Base-by-base conservation (phyloP, 306 rosid species). In the Dicorynia guianensis region DNA sequence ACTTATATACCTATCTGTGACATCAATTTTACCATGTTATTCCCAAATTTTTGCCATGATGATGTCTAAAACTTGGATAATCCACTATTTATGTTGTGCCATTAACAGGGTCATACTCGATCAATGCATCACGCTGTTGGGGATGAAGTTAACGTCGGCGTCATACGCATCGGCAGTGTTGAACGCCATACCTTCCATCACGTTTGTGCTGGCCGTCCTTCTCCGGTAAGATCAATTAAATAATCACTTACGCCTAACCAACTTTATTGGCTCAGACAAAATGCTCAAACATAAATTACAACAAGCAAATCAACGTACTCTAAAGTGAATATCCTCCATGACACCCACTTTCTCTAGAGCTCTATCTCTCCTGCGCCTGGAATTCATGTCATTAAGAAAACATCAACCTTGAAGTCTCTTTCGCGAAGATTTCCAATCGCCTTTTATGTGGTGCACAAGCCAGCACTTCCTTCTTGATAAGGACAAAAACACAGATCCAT, bases 371-470 rank as follows among this genome's bases (percentile, higher is more conserved):
- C 10, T 40, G 46, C 1, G 88, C 10, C 46, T 40, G 8, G 10
- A 40, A 5, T 40, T 40, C 81, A 89, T 34, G 92, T 90, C 10
- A 83, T 95, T 15, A n/a, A n/a, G n/a, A n/a, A n/a, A n/a, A n/a
- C n/a, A n/a, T n/a, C n/a, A n/a, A n/a, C n/a, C n/a, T n/a, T n/a
- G n/a, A n/a, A n/a, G n/a, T n/a, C n/a, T n/a, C n/a, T n/a, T n/a
- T n/a, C n/a, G n/a, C n/a, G n/a, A n/a, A n/a, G n/a, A n/a, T n/a
- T n/a, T n/a, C n/a, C n/a, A n/a, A n/a, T n/a, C n/a, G n/a, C n/a
- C n/a, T n/a, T n/a, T n/a, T n/a, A n/a, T n/a, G n/a, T n/a, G n/a
- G n/a, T n/a, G n/a, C n/a, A n/a, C n/a, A n/a, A n/a, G n/a, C n/a
- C n/a, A n/a, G n/a, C n/a, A n/a, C n/a, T 25, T 25, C 30, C 30